Evolutionary conservation across 208 protist species (phyloP).

Genomic region (Novymonas esmeraldas): DNA sequence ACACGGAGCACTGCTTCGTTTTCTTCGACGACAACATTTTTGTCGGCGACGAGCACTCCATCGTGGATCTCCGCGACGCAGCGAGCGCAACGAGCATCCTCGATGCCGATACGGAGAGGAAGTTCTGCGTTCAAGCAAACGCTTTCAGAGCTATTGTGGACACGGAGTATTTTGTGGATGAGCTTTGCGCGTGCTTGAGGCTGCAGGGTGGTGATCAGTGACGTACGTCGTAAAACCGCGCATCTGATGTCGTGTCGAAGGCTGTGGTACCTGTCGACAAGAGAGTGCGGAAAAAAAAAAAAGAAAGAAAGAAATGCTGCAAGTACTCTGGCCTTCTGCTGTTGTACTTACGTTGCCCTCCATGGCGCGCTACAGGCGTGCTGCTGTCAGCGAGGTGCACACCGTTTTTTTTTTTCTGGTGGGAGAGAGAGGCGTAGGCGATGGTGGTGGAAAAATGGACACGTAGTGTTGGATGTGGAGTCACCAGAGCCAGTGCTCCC

Average conservation of each 20-base stretch:
- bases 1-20: constrained; percentile 49
- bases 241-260: too few relatives aligned
- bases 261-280: too few relatives aligned
- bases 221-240: neutral
- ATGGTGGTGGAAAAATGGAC: too few relatives aligned
- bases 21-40: constrained; percentile 94
- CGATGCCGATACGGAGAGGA: constrained; percentile 47
- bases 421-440: too few relatives aligned
- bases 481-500: too few relatives aligned
- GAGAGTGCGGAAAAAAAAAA: too few relatives aligned
- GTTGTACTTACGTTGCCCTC: neutral
- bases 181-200: constrained; percentile 43
- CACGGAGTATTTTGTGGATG: constrained; percentile 84
- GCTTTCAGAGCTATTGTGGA: constrained; percentile 83
- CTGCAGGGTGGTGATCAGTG: constrained; percentile 37
- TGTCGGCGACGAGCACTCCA: constrained; percentile 81
- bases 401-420: too few relatives aligned
- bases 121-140: constrained; percentile 80
- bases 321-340: too few relatives aligned
- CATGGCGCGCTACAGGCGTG: too few relatives aligned
- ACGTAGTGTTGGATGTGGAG: too few relatives aligned
- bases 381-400: too few relatives aligned
- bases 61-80: constrained; percentile 83
- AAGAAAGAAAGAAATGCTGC: constrained; percentile 2
- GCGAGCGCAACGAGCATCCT: constrained; percentile 44